phyloP scores from a whole-genome alignment of 2,329 filamentous ascomycete species.

The Paraconiothyrium sp. region DNA sequence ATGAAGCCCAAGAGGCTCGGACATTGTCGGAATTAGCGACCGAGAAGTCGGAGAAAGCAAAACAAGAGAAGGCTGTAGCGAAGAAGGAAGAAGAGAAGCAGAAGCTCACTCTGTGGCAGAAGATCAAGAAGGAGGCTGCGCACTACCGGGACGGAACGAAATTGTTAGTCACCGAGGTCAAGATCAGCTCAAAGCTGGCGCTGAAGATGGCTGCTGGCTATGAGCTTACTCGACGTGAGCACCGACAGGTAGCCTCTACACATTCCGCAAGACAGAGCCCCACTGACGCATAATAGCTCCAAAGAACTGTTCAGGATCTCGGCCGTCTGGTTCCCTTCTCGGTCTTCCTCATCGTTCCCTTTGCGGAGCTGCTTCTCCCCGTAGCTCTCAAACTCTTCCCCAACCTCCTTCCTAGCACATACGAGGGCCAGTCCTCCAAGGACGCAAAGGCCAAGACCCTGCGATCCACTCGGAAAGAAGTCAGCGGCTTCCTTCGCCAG shows the following conservation, averaged over 20 bases:
- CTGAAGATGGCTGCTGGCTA: slow-evolving; percentile 98
- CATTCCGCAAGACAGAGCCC: neutral
- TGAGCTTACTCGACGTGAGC: slow-evolving; percentile 91
- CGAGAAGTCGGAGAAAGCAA: slow-evolving; percentile 63
- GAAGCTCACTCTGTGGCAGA: slow-evolving; percentile 89
- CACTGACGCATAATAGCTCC: slow-evolving; percentile 62
- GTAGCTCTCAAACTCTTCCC: slow-evolving; percentile 94
- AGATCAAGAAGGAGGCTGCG: slow-evolving; percentile 90
- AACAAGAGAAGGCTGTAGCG: slow-evolving; percentile 63
- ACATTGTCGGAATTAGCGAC: slow-evolving; percentile 70
- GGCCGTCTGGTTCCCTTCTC: slow-evolving; percentile 94
- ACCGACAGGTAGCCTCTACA: slow-evolving; percentile 71
- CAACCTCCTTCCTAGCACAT: slow-evolving; percentile 96
- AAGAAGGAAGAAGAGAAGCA: slow-evolving; percentile 75
- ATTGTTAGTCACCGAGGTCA: slow-evolving; percentile 88
- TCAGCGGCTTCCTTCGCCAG: slow-evolving; percentile 86
- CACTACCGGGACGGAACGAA: slow-evolving; percentile 99
- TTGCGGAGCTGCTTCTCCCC: slow-evolving; percentile 91
- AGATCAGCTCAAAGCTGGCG: slow-evolving; percentile 88
- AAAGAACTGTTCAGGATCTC: slow-evolving; percentile 92
- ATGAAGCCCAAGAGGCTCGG: slow-evolving; percentile 56
- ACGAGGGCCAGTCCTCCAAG: slow-evolving; percentile 89
- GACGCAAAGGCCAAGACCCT: slow-evolving; percentile 86
- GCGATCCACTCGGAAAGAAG: slow-evolving; percentile 88
- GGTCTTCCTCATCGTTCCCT: slow-evolving; percentile 95